Conservation (phyloP, 805 yeast species). For the Kazachstania martiniae region DNA sequence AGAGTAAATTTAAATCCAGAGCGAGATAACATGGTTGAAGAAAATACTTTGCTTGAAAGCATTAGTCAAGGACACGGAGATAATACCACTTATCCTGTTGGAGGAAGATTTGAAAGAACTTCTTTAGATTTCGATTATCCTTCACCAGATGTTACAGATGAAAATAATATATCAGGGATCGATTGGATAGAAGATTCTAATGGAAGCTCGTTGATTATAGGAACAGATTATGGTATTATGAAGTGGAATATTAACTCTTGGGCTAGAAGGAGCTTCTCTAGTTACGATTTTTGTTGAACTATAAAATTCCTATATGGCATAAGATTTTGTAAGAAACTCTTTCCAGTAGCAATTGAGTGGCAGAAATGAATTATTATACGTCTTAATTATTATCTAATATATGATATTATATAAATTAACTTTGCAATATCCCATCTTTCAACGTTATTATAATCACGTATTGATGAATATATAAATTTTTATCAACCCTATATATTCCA, state of each 20-base stretch:
- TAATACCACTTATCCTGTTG: not conserved
- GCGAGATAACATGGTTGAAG: not conserved
- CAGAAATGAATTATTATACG: too few species aligned
- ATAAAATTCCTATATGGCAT: not conserved
- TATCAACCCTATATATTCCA: slow-evolving; percentile 46
- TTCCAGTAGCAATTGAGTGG: too few species aligned
- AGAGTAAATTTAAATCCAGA: not conserved
- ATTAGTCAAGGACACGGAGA: not conserved
- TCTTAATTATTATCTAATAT: too few species aligned
- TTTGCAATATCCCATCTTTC: too few species aligned
- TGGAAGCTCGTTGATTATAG: slow-evolving; percentile 47
- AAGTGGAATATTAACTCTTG: slow-evolving; percentile 60
- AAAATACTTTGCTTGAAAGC: not conserved
- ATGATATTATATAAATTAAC: too few species aligned
- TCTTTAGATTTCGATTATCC: slow-evolving; percentile 4
- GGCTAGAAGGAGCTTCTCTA: slow-evolving; percentile 51
- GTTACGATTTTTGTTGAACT: slow-evolving; percentile 35
- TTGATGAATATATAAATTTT: too few species aligned
- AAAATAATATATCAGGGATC: slow-evolving; percentile 49
- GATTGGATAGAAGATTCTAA: slow-evolving; percentile 43
- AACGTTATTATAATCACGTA: too few species aligned
- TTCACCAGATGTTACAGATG: slow-evolving; percentile 17
- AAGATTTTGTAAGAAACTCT: too few species aligned
- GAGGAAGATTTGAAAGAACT: not conserved
- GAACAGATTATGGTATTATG: slow-evolving; percentile 56